phyloP scores from a whole-genome alignment of 331 rosid genomes.

The Acacia pycnantha region DNA sequence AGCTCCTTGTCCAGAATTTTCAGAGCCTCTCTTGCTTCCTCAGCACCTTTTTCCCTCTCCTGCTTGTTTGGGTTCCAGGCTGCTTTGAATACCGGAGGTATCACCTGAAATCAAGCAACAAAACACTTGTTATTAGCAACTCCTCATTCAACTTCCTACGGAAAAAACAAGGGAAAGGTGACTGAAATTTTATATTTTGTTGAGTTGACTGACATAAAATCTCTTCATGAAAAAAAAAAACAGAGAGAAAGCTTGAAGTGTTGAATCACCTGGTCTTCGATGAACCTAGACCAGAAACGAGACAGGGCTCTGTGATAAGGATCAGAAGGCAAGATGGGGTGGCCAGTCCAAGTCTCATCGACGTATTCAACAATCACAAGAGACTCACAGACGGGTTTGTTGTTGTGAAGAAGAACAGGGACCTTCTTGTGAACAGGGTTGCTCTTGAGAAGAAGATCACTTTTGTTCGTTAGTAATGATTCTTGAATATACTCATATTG shows the following conservation, averaged over 20 bases:
- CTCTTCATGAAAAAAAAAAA: no score
- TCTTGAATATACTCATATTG: neutral
- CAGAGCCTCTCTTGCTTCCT: conserved; percentile 40
- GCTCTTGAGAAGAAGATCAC: neutral
- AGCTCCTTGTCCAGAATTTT: conserved; percentile 49
- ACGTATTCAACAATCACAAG: conserved; percentile 24
- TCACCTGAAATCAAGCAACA: neutral
- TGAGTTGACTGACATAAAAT: no score
- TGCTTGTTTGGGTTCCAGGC: conserved; percentile 27
- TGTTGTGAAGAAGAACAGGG: conserved; percentile 11
- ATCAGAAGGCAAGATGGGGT: conserved; percentile 15
- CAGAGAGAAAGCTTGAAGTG: no score
- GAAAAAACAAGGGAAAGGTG: neutral
- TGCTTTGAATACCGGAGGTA: conserved; percentile 35
- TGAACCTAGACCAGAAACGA: conserved; percentile 1
- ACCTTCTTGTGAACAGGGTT: conserved; percentile 19
- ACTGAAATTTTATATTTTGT: no score
- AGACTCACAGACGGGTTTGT: neutral
- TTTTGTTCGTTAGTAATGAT: neutral
- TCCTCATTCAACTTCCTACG: neutral
- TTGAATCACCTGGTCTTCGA: neutral
- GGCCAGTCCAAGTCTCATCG: conserved; percentile 10
- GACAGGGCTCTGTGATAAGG: neutral
- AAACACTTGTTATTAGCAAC: neutral
- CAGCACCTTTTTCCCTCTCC: conserved; percentile 42